phyloP scores from a whole-genome alignment of 23 red algal species.

The Gracilariopsis chorda region DNA sequence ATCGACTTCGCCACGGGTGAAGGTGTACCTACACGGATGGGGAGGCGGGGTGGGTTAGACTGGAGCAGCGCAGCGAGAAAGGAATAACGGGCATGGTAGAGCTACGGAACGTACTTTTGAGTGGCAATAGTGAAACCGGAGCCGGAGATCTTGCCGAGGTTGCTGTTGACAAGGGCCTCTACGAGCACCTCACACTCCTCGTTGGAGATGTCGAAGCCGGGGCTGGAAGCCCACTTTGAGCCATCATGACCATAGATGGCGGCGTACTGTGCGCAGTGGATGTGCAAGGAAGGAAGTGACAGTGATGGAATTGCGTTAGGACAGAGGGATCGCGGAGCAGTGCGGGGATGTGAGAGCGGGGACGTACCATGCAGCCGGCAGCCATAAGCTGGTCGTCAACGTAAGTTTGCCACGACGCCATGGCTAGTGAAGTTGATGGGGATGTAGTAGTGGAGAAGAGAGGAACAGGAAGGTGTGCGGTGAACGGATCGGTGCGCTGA shows the following conservation, averaged over 20 bases:
- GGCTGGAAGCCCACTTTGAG: conserved; percentile 53
- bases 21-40: conserved; percentile 54
- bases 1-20: conserved; percentile 82
- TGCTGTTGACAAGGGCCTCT: not conserved
- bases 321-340: not conserved
- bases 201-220: not conserved
- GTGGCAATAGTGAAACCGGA: conserved; percentile 16
- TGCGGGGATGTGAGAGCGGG: not conserved
- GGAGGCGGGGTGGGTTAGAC: not conserved
- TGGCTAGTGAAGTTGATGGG: not conserved
- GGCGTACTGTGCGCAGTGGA: conserved; percentile 15
- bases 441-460: too few relatives aligned
- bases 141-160: not conserved
- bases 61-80: not conserved
- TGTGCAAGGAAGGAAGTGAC: not conserved
- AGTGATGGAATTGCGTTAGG: not conserved
- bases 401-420: conserved; percentile 72
- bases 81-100: not conserved
- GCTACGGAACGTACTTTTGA: not conserved
- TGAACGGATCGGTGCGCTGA: too few relatives aligned
- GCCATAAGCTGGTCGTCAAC: conserved; percentile 80
- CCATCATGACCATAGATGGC: conserved; percentile 83
- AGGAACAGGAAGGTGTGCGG: too few relatives aligned
- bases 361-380: conserved; percentile 83
- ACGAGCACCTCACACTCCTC: not conserved